A percentile compares a stretch with the other conserved stretches of the same genome.
Conservation (phyloP, 225 moss, liverwort and hornwort genomes). For the Ulota crispa region DNA sequence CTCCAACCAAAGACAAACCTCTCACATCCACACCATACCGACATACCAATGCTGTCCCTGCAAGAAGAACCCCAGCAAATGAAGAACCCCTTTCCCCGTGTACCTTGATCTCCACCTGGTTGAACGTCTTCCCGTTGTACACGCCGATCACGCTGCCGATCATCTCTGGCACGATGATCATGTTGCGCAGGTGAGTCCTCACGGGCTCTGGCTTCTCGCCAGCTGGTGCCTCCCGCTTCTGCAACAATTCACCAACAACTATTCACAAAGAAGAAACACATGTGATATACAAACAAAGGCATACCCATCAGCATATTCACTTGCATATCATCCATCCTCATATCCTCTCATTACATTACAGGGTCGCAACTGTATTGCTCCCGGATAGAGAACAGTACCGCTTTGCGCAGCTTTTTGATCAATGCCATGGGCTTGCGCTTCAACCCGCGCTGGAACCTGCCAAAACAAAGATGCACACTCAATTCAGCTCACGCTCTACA, state of each 20-base stretch:
- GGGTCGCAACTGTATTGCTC: background rate
- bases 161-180: constrained; percentile 77
- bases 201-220: constrained; percentile 60
- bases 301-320: background rate
- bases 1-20: no score
- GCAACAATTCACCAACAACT: background rate
- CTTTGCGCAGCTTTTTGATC: constrained; percentile 66
- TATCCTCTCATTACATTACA: background rate
- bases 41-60: background rate
- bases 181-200: constrained; percentile 58
- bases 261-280: background rate
- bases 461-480: background rate
- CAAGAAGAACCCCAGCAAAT: background rate
- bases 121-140: constrained; percentile 73
- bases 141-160: constrained; percentile 73
- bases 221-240: constrained; percentile 54
- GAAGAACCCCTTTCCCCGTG: background rate
- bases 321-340: background rate
- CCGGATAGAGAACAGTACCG: constrained; percentile 19
- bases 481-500: background rate
- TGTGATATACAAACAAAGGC: background rate
- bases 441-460: constrained; percentile 78
- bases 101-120: constrained; percentile 76
- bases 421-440: constrained; percentile 89
- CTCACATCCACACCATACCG: background rate